phyloP scores from a whole-genome alignment of 805 yeast genomes.

The Ogataea ramenticola region DNA sequence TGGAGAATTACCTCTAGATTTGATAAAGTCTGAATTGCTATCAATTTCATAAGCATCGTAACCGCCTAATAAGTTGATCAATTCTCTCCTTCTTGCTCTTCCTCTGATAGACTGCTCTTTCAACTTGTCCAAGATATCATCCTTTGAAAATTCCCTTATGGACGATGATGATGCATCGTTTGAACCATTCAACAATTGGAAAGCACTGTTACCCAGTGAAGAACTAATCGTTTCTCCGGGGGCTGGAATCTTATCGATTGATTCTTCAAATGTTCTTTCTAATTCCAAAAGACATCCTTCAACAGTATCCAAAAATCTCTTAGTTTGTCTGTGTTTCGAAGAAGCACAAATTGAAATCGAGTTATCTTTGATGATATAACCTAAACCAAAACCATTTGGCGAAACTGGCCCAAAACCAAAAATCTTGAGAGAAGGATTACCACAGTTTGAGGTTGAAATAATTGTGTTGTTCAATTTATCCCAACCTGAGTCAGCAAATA shows the following conservation, averaged over 20 bases:
- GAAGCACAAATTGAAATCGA: slow-evolving; percentile 75
- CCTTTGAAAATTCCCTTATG: slow-evolving; percentile 4
- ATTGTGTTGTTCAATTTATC: slow-evolving; percentile 73
- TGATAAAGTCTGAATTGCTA: slow-evolving; percentile 46
- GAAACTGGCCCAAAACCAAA: slow-evolving; percentile 92
- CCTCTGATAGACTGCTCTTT: slow-evolving; percentile 12
- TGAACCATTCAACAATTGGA: no score
- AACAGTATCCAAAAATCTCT: slow-evolving; percentile 65
- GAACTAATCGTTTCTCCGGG: slow-evolving; percentile 1
- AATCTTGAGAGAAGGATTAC: slow-evolving; percentile 77
- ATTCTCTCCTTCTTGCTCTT: slow-evolving; percentile 15
- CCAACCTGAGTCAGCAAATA: slow-evolving; percentile 87
- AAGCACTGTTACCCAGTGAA: no score
- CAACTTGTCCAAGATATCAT: slow-evolving; percentile 13
- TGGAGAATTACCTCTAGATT: slow-evolving; percentile 55
- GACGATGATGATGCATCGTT: no score
- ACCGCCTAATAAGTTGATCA: slow-evolving; percentile 56
- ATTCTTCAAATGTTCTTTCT: slow-evolving; percentile 38
- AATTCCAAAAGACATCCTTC: slow-evolving; percentile 55
- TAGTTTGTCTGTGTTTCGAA: slow-evolving; percentile 84
- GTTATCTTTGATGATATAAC: slow-evolving; percentile 78
- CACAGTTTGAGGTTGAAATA: slow-evolving; percentile 83
- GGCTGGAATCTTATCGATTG: slow-evolving; percentile 8
- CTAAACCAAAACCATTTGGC: slow-evolving; percentile 89
- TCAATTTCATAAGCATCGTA: slow-evolving; percentile 81